phyloP scores from a whole-genome alignment of 2,329 filamentous ascomycete species.

The Pseudonectria foliicola region DNA sequence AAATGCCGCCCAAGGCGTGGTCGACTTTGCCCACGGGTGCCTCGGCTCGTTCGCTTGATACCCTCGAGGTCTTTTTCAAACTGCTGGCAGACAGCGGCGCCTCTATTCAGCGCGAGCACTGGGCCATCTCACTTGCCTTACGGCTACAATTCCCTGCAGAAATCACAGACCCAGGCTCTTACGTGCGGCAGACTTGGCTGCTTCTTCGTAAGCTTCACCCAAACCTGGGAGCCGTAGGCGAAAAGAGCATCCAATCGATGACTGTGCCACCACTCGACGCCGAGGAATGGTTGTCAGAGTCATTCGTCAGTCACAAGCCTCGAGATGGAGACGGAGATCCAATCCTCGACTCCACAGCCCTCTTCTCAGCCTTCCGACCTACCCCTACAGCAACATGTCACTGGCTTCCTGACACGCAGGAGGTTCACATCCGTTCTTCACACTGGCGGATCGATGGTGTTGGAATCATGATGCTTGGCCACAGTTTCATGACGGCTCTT shows the following conservation, averaged over 20 bases:
- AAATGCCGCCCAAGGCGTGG: too few species aligned
- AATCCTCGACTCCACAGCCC: not conserved
- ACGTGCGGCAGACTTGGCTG: slow-evolving; percentile 9
- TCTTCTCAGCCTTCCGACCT: slow-evolving; percentile 1
- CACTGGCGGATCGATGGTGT: slow-evolving; percentile 26
- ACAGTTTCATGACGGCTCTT: slow-evolving; percentile 14
- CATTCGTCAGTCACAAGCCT: slow-evolving; percentile 6
- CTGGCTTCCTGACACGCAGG: slow-evolving; percentile 6
- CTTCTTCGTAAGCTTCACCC: slow-evolving; percentile 14
- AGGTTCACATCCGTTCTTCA: slow-evolving; percentile 8
- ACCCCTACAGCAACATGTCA: slow-evolving; percentile 5
- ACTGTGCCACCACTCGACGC: slow-evolving; percentile 3
- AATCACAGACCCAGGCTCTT: slow-evolving; percentile 13
- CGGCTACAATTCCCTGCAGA: slow-evolving; percentile 11
- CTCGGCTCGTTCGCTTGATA: slow-evolving; percentile 7
- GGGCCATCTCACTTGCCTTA: slow-evolving; percentile 21
- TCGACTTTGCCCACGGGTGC: not conserved
- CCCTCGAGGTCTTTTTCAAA: slow-evolving; percentile 23
- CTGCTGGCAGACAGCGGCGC: slow-evolving; percentile 20
- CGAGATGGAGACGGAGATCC: too few species aligned
- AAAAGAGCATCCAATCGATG: too few species aligned
- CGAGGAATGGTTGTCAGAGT: slow-evolving; percentile 5
- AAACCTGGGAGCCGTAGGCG: slow-evolving; percentile 3
- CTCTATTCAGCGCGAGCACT: slow-evolving; percentile 24
- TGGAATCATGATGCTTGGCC: slow-evolving; percentile 19